phyloP scores from a whole-genome alignment of 2,329 filamentous ascomycete species.

The Cytospora chrysosperma region DNA sequence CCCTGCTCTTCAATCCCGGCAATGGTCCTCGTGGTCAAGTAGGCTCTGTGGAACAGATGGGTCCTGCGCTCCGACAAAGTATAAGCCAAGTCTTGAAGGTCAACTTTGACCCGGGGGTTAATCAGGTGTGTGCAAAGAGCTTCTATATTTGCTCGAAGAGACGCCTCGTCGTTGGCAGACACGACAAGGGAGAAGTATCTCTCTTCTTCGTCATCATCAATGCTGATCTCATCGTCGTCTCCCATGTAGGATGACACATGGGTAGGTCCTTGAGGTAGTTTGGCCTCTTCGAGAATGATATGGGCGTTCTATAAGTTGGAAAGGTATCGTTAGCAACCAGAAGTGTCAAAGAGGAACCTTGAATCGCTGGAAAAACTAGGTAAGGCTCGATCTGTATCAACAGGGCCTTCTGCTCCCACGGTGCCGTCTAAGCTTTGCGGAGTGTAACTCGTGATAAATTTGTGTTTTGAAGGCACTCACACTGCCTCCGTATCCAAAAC shows the following conservation, averaged over 20 bases:
- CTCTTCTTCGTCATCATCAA: neutral
- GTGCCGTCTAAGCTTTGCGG: too few species aligned
- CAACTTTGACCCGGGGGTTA: neutral
- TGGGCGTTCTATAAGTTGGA: too few species aligned
- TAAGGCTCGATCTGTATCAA: too few species aligned
- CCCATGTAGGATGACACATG: conserved; percentile 10
- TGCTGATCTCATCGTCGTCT: neutral
- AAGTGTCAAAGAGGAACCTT: too few species aligned
- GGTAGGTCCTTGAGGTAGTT: too few species aligned
- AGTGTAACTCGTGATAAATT: too few species aligned
- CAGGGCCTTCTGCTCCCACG: too few species aligned
- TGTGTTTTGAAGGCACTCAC: too few species aligned
- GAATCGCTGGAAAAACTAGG: too few species aligned
- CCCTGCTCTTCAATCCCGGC: neutral
- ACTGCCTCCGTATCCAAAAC: too few species aligned
- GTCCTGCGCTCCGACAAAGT: conserved; percentile 16
- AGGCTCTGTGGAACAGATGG: conserved; percentile 19
- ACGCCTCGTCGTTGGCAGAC: neutral
- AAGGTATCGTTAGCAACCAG: too few species aligned
- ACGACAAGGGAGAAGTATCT: neutral
- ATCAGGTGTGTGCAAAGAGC: neutral
- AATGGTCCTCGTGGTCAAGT: neutral
- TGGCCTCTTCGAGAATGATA: too few species aligned
- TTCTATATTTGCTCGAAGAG: neutral
- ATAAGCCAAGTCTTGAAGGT: conserved; percentile 26